Evolutionary conservation across 495 filamentous ascomycete species (phyloP).

Genomic region (Sporormia fimetaria): DNA sequence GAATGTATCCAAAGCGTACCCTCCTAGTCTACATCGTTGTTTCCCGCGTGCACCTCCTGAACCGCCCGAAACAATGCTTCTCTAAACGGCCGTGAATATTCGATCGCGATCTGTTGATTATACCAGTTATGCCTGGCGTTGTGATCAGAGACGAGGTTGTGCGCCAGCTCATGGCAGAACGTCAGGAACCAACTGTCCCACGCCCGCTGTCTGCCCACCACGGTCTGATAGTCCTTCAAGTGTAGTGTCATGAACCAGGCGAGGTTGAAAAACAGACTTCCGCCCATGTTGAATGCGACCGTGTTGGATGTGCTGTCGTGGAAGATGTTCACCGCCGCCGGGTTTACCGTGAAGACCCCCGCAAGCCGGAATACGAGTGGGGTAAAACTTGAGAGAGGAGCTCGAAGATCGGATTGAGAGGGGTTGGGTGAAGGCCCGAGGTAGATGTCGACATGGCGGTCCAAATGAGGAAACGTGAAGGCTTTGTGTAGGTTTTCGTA

Average conservation of each 20-base stretch:
- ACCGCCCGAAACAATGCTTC: no score
- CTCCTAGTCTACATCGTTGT: no score
- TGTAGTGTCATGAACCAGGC: conserved; percentile 78
- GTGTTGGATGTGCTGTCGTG: conserved; percentile 66
- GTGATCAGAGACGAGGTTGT: conserved; percentile 76
- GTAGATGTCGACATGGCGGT: conserved; percentile 52
- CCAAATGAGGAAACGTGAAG: conserved; percentile 46
- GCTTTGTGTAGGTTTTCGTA: conserved; percentile 69
- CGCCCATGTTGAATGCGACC: conserved; percentile 84
- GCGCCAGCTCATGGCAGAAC: conserved; percentile 84
- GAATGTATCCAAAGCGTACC: no score
- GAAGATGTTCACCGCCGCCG: conserved; percentile 62
- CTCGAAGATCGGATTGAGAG: conserved; percentile 8
- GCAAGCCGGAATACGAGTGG: conserved; percentile 57
- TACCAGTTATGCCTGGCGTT: conserved; percentile 64
- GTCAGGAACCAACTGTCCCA: conserved; percentile 86
- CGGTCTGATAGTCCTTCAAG: conserved; percentile 28
- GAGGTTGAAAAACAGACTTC: conserved; percentile 88
- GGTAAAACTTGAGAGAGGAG: conserved; percentile 58
- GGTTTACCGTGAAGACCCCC: conserved; percentile 55
- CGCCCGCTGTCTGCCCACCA: conserved; percentile 39
- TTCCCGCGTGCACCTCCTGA: no score
- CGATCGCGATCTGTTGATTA: conserved; percentile 22
- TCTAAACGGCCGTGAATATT: conserved; percentile 13
- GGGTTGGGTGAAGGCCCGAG: conserved; percentile 24